A percentile compares a stretch with the other conserved stretches of the same genome.
Evolutionary conservation across 352 stramenopile genomes (phyloP).

Genomic region (Globisporangium recalcitrans): DNA sequence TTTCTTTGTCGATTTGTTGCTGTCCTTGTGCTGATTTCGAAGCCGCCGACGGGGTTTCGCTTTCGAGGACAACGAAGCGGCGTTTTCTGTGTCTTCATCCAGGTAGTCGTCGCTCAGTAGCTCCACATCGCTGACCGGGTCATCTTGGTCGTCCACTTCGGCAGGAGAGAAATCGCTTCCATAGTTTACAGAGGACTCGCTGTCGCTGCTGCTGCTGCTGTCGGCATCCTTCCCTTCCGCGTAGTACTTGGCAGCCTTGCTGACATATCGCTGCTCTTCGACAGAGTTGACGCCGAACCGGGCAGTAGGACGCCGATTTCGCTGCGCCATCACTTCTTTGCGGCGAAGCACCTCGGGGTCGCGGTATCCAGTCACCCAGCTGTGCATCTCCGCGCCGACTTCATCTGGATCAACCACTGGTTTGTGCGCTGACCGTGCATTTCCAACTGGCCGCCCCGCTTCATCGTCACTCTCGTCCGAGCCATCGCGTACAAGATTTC

Average conservation of each 20-base stretch:
- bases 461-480: slow-evolving; percentile 2
- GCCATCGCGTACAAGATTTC: background rate
- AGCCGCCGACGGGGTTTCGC: slow-evolving; percentile 21
- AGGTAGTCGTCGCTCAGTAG: slow-evolving; percentile 49
- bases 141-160: slow-evolving; percentile 26
- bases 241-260: slow-evolving; percentile 34
- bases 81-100: slow-evolving; percentile 25
- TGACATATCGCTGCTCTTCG: slow-evolving; percentile 35
- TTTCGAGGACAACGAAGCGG: slow-evolving; percentile 7
- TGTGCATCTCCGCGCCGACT: slow-evolving; percentile 42
- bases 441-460: background rate
- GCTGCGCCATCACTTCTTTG: slow-evolving; percentile 44
- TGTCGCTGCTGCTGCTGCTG: slow-evolving; percentile 26
- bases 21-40: slow-evolving; percentile 10
- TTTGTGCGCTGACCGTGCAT: background rate
- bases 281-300: slow-evolving; percentile 36
- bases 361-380: slow-evolving; percentile 48
- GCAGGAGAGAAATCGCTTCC: slow-evolving; percentile 47
- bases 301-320: slow-evolving; percentile 29
- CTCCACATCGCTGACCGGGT: slow-evolving; percentile 23
- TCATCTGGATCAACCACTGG: slow-evolving; percentile 14
- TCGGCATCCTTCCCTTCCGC: slow-evolving; percentile 31
- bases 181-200: slow-evolving; percentile 15
- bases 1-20: slow-evolving; percentile 20
- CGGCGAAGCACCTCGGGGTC: slow-evolving; percentile 51